A percentile compares a stretch with the other conserved stretches of the same genome.
phyloP scores from a whole-genome alignment of 2,329 filamentous ascomycete genomes.

The Pseudocercospora ulei region DNA sequence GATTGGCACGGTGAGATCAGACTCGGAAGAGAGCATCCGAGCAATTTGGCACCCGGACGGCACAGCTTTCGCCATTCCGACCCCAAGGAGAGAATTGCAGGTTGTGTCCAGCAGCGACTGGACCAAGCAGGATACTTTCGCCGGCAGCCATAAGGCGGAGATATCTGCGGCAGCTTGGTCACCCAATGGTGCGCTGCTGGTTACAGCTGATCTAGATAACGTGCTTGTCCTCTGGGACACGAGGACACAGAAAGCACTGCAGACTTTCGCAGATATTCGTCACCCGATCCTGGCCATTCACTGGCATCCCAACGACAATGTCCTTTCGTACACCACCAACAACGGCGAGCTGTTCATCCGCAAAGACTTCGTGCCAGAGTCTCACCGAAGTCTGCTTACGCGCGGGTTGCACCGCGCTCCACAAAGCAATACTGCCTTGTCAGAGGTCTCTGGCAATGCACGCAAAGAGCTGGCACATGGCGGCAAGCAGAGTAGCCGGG shows the following conservation, averaged over 20 bases:
- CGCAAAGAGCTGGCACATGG: constrained; percentile 50
- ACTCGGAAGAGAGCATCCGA: constrained; percentile 63
- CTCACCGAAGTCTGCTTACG: constrained; percentile 43
- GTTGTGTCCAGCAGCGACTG: constrained; percentile 82
- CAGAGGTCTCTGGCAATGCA: constrained; percentile 58
- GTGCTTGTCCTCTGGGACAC: constrained; percentile 79
- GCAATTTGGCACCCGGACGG: constrained; percentile 92
- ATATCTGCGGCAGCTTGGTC: constrained; percentile 88
- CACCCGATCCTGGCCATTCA: constrained; percentile 72
- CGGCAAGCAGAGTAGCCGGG: constrained; percentile 39
- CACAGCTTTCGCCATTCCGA: constrained; percentile 76
- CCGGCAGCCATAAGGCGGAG: constrained; percentile 68
- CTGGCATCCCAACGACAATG: constrained; percentile 86
- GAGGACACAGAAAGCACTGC: constrained; percentile 71
- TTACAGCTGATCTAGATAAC: constrained; percentile 49
- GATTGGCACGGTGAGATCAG: constrained; percentile 67
- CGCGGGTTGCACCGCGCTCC: constrained; percentile 63
- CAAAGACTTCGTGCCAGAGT: constrained; percentile 52
- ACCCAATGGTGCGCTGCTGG: constrained; percentile 81
- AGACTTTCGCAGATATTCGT: constrained; percentile 59
- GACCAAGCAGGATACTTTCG: constrained; percentile 73
- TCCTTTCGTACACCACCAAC: constrained; percentile 81
- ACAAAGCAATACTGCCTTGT: constrained; percentile 70
- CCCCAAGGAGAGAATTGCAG: constrained; percentile 70
- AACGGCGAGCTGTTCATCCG: constrained; percentile 92